Base-by-base conservation (phyloP, 345 rosid genomes). In the Citrus glauca region DNA sequence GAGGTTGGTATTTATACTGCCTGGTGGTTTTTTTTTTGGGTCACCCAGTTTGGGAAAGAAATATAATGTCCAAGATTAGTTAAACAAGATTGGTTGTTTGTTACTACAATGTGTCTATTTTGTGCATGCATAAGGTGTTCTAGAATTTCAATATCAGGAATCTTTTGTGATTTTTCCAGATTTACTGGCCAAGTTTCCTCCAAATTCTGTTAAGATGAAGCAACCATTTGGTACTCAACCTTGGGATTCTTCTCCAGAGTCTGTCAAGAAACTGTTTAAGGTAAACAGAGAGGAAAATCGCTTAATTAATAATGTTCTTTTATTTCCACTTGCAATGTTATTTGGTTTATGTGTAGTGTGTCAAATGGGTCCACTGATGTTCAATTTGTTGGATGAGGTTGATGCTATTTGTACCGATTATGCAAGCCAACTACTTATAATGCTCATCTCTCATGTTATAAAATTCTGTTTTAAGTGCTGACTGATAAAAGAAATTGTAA, bases 261-360 rank as follows among this genome's bases (percentile, higher is more conserved):
- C 84, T 55, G 97, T 92, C 55, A 96, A 92, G 90, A 96, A 96
- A 80, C 87, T 96, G 66, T 94, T 96, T 83, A 96, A 96, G 99
- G 99, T 96, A 78, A 68, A 69, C 48, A 24, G 53, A 55, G 70
- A 38, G 60, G 62, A 48, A 82, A 61, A 62, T 71, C 66, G n/a
- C 55, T 61, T 76, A 5, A 4, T 33, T 53, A 35, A 6, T 27
- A 45, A 45, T 45, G 27, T 28, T 20, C 16, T 24, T 59, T 65
- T 60, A 17, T 22, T 42, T 67, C 69, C 9, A 53, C 74, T 59
- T 62, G 60, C 61, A 28, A 60, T 42, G 25, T 27, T 45, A 7
- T 28, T 17, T 62, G 53, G 5, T 38, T 64, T 45, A 35, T 7
- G 5, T 28, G 22, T 28, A 24, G 42, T 35, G 24, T 35, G 16